Conservation (phyloP, 306 rosid genomes). For the Aeschynomene evenia region DNA sequence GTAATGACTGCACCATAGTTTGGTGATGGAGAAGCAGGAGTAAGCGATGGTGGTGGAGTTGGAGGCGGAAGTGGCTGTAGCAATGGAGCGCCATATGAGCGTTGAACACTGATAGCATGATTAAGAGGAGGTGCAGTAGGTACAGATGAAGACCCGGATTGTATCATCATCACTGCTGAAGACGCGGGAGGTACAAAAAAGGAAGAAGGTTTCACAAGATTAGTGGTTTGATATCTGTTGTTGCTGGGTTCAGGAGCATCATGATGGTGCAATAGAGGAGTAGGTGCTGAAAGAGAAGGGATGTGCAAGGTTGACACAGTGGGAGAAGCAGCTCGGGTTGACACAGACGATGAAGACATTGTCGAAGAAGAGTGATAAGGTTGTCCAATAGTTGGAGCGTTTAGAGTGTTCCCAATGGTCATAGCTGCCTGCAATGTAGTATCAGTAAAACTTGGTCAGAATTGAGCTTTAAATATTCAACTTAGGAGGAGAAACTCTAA, state of each 20-base stretch:
- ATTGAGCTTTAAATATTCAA: no score
- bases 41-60: slow-evolving; percentile 53
- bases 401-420: slow-evolving; percentile 51
- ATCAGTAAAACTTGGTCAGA: not conserved
- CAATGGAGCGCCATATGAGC: slow-evolving; percentile 55
- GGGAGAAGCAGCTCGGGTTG: slow-evolving; percentile 38
- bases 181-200: slow-evolving; percentile 48
- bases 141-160: slow-evolving; percentile 35
- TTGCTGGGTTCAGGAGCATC: slow-evolving; percentile 36
- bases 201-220: slow-evolving; percentile 58
- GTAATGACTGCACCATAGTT: slow-evolving; percentile 45
- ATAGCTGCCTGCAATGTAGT: slow-evolving; percentile 47
- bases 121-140: slow-evolving; percentile 53
- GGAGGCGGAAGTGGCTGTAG: slow-evolving; percentile 62
- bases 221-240: slow-evolving; percentile 37
- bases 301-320: slow-evolving; percentile 45
- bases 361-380: slow-evolving; percentile 44
- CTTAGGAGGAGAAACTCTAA: not conserved
- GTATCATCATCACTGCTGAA: slow-evolving; percentile 36
- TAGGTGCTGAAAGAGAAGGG: slow-evolving; percentile 40
- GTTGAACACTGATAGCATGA: slow-evolving; percentile 43
- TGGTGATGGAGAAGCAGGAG: slow-evolving; percentile 45
- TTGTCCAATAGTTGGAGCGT: slow-evolving; percentile 46
- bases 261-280: slow-evolving; percentile 38
- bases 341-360: slow-evolving; percentile 35